A percentile compares a stretch with the other conserved stretches of the same genome.
phyloP scores from a whole-genome alignment of 371 early-diverging fungal genomes.

The Mucor plumbeus region DNA sequence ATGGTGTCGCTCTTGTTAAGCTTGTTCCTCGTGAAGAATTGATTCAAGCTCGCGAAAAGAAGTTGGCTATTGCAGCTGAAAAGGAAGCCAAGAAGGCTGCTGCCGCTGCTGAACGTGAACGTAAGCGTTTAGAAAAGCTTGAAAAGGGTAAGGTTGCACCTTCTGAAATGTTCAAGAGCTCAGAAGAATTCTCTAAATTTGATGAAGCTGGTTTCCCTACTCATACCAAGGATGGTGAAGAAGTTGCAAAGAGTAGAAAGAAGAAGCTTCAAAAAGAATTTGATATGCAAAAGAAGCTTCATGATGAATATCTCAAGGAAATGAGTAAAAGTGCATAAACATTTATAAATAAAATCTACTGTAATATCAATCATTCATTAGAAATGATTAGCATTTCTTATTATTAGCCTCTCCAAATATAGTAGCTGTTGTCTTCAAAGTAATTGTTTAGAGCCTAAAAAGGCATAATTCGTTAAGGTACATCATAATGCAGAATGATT shows the following conservation, averaged over 20 bases:
- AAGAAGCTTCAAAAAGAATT: constrained; percentile 92
- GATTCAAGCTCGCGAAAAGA: constrained; percentile 68
- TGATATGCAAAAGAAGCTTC: constrained; percentile 84
- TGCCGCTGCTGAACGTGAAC: constrained; percentile 64
- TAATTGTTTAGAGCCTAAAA: no score
- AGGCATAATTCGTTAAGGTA: no score
- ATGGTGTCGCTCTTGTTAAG: constrained; percentile 91
- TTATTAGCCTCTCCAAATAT: background rate
- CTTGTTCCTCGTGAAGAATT: constrained; percentile 79
- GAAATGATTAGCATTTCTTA: no score
- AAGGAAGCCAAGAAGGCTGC: constrained; percentile 74
- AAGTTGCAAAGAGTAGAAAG: constrained; percentile 78
- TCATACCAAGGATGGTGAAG: constrained; percentile 80
- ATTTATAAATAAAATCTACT: background rate
- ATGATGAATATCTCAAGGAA: constrained; percentile 74
- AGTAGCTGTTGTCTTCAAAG: background rate
- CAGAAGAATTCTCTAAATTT: constrained; percentile 74
- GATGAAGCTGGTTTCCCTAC: constrained; percentile 92
- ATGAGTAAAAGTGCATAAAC: constrained; percentile 10
- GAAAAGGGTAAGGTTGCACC: constrained; percentile 81
- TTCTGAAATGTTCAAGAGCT: constrained; percentile 75
- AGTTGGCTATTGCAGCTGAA: constrained; percentile 66
- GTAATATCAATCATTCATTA: no score
- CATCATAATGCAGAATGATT: no score
- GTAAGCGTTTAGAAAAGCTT: constrained; percentile 71